phyloP scores from a whole-genome alignment of 2,329 filamentous ascomycete species.

The Chalara sp. region DNA sequence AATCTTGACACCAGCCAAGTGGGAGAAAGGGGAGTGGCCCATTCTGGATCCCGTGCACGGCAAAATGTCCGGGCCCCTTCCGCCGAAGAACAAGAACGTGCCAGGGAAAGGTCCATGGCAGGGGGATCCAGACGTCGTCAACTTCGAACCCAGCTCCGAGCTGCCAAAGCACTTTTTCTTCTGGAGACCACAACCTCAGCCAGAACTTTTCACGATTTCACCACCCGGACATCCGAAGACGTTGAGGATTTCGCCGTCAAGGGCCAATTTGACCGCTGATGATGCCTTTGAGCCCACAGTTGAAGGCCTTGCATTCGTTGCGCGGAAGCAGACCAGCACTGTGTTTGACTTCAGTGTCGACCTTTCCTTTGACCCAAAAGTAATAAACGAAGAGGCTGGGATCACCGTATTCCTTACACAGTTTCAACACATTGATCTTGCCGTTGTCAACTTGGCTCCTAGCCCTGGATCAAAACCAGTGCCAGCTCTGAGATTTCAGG shows the following conservation, averaged over 20 bases:
- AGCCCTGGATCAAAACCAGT: conserved; percentile 21
- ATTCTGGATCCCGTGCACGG: conserved; percentile 35
- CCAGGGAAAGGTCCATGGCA: conserved; percentile 36
- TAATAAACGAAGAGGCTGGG: conserved; percentile 44
- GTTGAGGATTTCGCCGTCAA: conserved; percentile 40
- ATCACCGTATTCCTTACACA: conserved; percentile 43
- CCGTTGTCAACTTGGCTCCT: conserved; percentile 5
- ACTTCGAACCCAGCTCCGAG: conserved; percentile 34
- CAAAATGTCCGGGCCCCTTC: conserved; percentile 34
- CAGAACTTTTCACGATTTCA: conserved; percentile 38
- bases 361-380: conserved; percentile 35
- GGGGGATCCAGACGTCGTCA: conserved; percentile 35
- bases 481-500: not conserved
- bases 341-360: conserved; percentile 44
- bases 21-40: conserved; percentile 42
- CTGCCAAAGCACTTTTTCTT: conserved; percentile 48
- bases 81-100: conserved; percentile 27
- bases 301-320: conserved; percentile 39
- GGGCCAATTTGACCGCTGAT: conserved; percentile 40
- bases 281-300: conserved; percentile 41
- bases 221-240: conserved; percentile 34
- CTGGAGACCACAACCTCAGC: conserved; percentile 42
- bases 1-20: conserved; percentile 39
- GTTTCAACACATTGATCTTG: conserved; percentile 35
- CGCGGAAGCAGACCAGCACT: conserved; percentile 46